phyloP scores from a whole-genome alignment of 805 yeast genomes.

The Lipomyces sp. region DNA sequence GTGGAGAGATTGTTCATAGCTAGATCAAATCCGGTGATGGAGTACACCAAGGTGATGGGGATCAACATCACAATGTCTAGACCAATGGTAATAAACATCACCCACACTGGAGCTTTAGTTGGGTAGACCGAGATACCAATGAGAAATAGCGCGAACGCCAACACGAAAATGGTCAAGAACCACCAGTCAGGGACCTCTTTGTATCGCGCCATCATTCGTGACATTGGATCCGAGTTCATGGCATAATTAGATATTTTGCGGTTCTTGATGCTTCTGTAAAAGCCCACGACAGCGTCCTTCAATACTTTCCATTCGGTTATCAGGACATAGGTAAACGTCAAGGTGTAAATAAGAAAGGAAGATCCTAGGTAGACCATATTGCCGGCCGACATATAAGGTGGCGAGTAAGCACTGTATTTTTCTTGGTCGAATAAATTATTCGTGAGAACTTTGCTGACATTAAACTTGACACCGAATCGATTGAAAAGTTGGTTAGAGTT shows the following conservation, averaged over 20 bases:
- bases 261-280: slow-evolving; percentile 4
- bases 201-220: slow-evolving; percentile 54
- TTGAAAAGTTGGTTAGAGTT: slow-evolving; percentile 59
- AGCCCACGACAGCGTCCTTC: slow-evolving; percentile 9
- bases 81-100: slow-evolving; percentile 59
- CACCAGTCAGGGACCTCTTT: slow-evolving; percentile 72
- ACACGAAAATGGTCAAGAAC: slow-evolving; percentile 54
- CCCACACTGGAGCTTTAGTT: slow-evolving; percentile 65
- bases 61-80: slow-evolving; percentile 61
- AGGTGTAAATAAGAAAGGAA: slow-evolving; percentile 60
- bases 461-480: slow-evolving; percentile 56
- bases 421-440: slow-evolving; percentile 52
- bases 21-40: slow-evolving; percentile 63
- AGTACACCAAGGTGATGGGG: slow-evolving; percentile 66
- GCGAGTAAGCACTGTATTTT: slow-evolving; percentile 60
- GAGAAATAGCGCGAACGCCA: slow-evolving; percentile 45
- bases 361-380: slow-evolving; percentile 64
- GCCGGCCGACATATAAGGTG: slow-evolving; percentile 70
- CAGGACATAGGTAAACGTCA: slow-evolving; percentile 53
- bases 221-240: slow-evolving; percentile 23
- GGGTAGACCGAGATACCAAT: slow-evolving; percentile 44
- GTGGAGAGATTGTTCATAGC: slow-evolving; percentile 68
- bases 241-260: slow-evolving; percentile 15
- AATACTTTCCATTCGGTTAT: slow-evolving; percentile 16
- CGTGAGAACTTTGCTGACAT: slow-evolving; percentile 53